A percentile compares a stretch with the other conserved stretches of the same genome.
Evolutionary conservation across 1,139 yeast genomes (phyloP).

Genomic region (Kodamaea fungicola): DNA sequence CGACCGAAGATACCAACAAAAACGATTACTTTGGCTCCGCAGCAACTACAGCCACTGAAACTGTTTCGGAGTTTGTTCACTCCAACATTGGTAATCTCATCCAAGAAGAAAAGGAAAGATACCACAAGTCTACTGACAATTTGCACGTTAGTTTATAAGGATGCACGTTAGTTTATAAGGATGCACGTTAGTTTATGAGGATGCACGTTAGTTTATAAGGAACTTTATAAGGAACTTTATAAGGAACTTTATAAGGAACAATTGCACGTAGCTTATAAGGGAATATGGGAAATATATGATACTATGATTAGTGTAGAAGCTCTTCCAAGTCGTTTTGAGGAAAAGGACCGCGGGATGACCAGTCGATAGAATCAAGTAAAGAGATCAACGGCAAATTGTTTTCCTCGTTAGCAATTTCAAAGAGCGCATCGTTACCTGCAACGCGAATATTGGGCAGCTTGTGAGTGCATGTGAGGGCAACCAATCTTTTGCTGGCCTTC

Average conservation of each 20-base stretch:
- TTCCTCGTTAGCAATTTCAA: conserved; percentile 26
- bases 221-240: no score
- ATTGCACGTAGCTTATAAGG: conserved; percentile 1
- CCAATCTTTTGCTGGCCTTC: conserved; percentile 25
- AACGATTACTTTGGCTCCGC: conserved; percentile 10
- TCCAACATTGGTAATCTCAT: conserved; percentile 17
- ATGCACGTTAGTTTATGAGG: not conserved
- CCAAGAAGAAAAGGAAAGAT: conserved; percentile 17
- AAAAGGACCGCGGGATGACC: conserved; percentile 10
- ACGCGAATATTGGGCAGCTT: conserved; percentile 23
- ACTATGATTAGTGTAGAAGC: no score
- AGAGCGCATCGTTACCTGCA: conserved; percentile 32
- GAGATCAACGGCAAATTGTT: conserved; percentile 6
- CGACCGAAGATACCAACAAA: conserved; percentile 4
- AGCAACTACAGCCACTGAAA: conserved; percentile 9
- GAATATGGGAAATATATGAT: no score
- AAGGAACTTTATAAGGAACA: no score
- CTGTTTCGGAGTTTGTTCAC: conserved; percentile 7
- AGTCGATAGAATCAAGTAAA: conserved; percentile 17
- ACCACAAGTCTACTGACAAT: conserved; percentile 28
- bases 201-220: not conserved
- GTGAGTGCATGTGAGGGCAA: conserved; percentile 30
- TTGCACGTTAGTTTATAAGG: conserved; percentile 27
- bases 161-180: not conserved
- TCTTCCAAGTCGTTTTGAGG: no score